Base-by-base conservation (phyloP, 2,329 filamentous ascomycete genomes). In the Corinectria fuckeliana region DNA sequence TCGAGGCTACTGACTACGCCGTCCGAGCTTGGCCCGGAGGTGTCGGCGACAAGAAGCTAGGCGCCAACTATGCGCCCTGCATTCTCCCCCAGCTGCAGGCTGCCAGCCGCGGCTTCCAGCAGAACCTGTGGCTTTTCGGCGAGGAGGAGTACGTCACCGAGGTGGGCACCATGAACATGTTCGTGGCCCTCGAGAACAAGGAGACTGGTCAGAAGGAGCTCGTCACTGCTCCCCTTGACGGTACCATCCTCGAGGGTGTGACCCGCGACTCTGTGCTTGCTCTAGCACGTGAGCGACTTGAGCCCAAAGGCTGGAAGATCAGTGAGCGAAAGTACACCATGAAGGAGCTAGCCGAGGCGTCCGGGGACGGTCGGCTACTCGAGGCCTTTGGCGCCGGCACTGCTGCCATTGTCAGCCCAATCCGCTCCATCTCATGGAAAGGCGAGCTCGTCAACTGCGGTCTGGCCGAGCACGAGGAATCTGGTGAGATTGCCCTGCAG, bases 131-230 rank as follows among this genome's bases (percentile, higher is more conserved):
- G 95, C 82, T 99, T 28, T 99, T 98, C 74, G 93, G 93, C 41
- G 89, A 96, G 73, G 92, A 98, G 77, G 92, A 98, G 76, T 97
- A 90, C 72, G 89, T 98, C 58, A 99, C 95, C 45, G 95, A 99
- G 79, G 95, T 97, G 56, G 95, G 95, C 72, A 98, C 95, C 58
- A 99, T 99, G 95, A 99, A 99, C 80, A 88, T 99, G 75, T 99
- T 98, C 72, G 89, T 90, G 28, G 93, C 91, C 39, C 79, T 98
- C 69, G 88, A 88, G 80, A 88, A 96, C 81, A 91, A 91, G 83
- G 84, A 91, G 76, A 95, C 92, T 11, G 95, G 94, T 7, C 86
- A 93, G 80, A 94, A 93, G 73, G 93, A 97, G 81, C 86, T 99
- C 52, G 77, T 97, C 71, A 99, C 95, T n/a, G 92, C 94, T 34